A percentile compares a stretch with the other conserved stretches of the same genome.
Evolutionary conservation across 2,329 filamentous ascomycete genomes (phyloP).

Genomic region (Stemphylium lycopersici): DNA sequence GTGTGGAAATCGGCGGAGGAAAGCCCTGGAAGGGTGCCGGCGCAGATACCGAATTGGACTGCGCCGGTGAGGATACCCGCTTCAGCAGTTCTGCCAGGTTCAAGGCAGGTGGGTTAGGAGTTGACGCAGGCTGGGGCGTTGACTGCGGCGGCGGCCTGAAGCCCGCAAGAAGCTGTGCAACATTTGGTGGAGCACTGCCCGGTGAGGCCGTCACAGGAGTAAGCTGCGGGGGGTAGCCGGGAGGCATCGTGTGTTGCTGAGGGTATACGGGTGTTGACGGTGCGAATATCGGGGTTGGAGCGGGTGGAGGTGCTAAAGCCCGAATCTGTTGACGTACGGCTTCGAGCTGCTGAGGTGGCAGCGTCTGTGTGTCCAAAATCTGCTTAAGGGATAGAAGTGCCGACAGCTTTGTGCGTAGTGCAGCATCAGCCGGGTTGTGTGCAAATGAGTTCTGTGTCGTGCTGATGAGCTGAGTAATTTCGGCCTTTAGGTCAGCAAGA

Average conservation of each 20-base stretch:
- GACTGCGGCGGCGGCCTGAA: conserved; percentile 28
- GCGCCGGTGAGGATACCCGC: conserved; percentile 36
- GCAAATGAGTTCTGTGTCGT: conserved; percentile 76
- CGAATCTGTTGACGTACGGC: conserved; percentile 85
- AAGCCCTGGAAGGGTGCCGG: conserved; percentile 36
- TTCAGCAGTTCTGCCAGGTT: conserved; percentile 40
- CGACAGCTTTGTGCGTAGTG: conserved; percentile 78
- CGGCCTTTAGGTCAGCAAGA: conserved; percentile 74
- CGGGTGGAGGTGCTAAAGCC: conserved; percentile 70
- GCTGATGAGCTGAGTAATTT: conserved; percentile 79
- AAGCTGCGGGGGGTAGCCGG: conserved; percentile 23
- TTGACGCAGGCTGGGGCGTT: conserved; percentile 27
- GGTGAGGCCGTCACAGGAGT: conserved; percentile 27
- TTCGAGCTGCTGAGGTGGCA: conserved; percentile 81
- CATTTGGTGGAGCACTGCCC: conserved; percentile 30
- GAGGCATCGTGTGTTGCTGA: conserved; percentile 31
- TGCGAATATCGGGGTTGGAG: conserved; percentile 47
- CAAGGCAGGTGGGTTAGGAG: conserved; percentile 28
- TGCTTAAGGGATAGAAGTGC: conserved; percentile 85
- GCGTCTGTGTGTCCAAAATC: conserved; percentile 76
- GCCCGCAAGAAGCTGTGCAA: conserved; percentile 40
- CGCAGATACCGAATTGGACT: conserved; percentile 30
- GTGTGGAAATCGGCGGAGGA: conserved; percentile 28
- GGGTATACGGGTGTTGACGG: conserved; percentile 38
- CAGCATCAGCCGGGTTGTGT: conserved; percentile 75